Conservation (phyloP, 2,329 filamentous ascomycete genomes). For the Anthostomella pinea region DNA sequence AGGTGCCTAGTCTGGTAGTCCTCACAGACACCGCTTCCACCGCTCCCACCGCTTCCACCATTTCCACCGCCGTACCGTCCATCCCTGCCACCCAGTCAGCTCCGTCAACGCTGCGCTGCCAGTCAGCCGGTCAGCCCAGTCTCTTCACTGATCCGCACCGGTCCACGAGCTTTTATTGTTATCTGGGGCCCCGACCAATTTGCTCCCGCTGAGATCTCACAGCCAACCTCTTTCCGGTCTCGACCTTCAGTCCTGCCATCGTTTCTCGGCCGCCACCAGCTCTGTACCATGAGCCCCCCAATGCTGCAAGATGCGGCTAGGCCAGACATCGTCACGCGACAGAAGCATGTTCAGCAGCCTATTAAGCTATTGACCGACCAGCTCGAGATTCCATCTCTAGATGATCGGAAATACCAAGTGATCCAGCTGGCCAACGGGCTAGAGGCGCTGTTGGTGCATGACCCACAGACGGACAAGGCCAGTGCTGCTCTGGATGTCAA, state of each 20-base stretch:
- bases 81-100: no score
- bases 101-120: no score
- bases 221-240: no score
- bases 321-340: constrained; percentile 24
- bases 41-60: no score
- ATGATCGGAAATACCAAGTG: constrained; percentile 85
- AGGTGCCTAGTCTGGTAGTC: no score
- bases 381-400: constrained; percentile 40
- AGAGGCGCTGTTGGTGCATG: constrained; percentile 89
- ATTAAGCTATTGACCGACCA: constrained; percentile 35
- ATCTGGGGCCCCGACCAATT: no score
- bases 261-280: constrained; percentile 4
- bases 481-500: constrained; percentile 94
- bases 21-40: no score
- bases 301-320: constrained; percentile 24
- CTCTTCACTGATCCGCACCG: no score
- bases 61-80: no score
- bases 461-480: constrained; percentile 93
- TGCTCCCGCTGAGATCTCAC: no score
- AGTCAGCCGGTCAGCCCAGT: no score
- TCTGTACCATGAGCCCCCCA: constrained; percentile 22
- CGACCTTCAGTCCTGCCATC: not conserved
- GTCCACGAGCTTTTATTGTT: no score
- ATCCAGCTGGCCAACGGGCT: constrained; percentile 82
- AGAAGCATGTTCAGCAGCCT: constrained; percentile 29